Conservation (phyloP, 179 eudicot genomes). For the Dionaea muscipula region DNA sequence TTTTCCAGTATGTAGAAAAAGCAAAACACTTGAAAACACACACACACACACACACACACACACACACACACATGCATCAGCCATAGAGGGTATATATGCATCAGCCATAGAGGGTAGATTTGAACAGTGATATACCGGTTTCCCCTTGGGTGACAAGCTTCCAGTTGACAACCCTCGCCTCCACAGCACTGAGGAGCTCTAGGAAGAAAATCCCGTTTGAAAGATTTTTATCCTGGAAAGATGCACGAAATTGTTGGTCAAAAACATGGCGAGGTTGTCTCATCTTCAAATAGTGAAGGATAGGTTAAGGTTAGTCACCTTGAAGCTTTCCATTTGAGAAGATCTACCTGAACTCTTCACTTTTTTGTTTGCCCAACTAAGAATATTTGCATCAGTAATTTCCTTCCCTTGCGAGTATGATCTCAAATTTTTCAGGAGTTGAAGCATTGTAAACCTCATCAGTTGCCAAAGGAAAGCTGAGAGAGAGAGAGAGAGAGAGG, state of each 20-base stretch:
- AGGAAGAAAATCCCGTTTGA: constrained; percentile 40
- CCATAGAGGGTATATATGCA: too few relatives aligned
- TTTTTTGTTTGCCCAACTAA: constrained; percentile 43
- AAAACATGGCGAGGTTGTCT: too few relatives aligned
- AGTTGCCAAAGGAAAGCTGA: constrained; percentile 49
- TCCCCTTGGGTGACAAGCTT: constrained; percentile 36
- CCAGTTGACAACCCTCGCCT: constrained; percentile 48
- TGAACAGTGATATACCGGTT: constrained; percentile 19
- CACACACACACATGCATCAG: too few relatives aligned
- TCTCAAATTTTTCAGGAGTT: constrained; percentile 40
- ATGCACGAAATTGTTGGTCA: neutral
- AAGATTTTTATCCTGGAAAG: constrained; percentile 30
- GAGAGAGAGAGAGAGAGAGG: neutral
- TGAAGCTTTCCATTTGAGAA: constrained; percentile 42
- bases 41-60: too few relatives aligned
- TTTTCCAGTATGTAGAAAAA: too few relatives aligned
- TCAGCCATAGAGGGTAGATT: too few relatives aligned
- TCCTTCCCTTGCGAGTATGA: constrained; percentile 36
- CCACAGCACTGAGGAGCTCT: constrained; percentile 41
- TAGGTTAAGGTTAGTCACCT: constrained; percentile 19
- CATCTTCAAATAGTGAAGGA: too few relatives aligned
- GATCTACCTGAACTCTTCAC: constrained; percentile 27
- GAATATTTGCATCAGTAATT: constrained; percentile 31
- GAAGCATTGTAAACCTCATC: constrained; percentile 47
- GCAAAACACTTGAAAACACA: too few relatives aligned